A percentile compares a stretch with the other conserved stretches of the same genome.
Conservation (phyloP, 306 rosid species). For the Vicia faba region DNA sequence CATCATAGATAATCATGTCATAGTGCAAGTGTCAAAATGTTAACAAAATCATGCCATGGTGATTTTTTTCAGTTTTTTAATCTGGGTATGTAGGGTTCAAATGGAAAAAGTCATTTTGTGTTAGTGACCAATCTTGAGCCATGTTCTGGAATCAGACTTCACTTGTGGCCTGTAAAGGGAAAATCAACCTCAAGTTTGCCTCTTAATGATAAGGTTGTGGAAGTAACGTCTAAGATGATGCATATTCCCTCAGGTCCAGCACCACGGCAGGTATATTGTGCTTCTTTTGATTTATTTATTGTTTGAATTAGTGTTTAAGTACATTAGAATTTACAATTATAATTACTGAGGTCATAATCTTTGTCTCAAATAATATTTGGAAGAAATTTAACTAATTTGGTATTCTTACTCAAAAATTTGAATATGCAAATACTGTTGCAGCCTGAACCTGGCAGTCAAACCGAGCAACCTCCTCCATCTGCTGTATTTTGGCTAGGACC, state of each 20-base stretch:
- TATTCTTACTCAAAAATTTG: slow-evolving; percentile 40
- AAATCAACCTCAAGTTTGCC: slow-evolving; percentile 63
- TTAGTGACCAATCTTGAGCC: slow-evolving; percentile 95
- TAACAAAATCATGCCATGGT: neutral
- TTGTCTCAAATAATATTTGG: slow-evolving; percentile 28
- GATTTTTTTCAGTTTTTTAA: slow-evolving; percentile 38
- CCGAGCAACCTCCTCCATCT: slow-evolving; percentile 97
- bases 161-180: slow-evolving; percentile 91
- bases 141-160: slow-evolving; percentile 95
- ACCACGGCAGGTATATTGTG: slow-evolving; percentile 79
- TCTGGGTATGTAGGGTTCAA: slow-evolving; percentile 69
- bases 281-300: slow-evolving; percentile 24
- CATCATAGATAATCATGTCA: slow-evolving; percentile 21
- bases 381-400: slow-evolving; percentile 29
- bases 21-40: slow-evolving; percentile 19
- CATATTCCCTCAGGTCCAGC: slow-evolving; percentile 97
- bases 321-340: neutral
- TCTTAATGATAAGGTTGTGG: slow-evolving; percentile 60
- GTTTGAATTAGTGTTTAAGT: slow-evolving; percentile 31
- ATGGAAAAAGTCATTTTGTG: slow-evolving; percentile 83
- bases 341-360: slow-evolving; percentile 15
- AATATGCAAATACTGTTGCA: slow-evolving; percentile 42
- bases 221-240: slow-evolving; percentile 92
- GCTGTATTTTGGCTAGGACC: slow-evolving; percentile 83
- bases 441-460: slow-evolving; percentile 99